Evolutionary conservation across 75 land plant species (phyloP).

Genomic region (Selaginella moellendorffii): DNA sequence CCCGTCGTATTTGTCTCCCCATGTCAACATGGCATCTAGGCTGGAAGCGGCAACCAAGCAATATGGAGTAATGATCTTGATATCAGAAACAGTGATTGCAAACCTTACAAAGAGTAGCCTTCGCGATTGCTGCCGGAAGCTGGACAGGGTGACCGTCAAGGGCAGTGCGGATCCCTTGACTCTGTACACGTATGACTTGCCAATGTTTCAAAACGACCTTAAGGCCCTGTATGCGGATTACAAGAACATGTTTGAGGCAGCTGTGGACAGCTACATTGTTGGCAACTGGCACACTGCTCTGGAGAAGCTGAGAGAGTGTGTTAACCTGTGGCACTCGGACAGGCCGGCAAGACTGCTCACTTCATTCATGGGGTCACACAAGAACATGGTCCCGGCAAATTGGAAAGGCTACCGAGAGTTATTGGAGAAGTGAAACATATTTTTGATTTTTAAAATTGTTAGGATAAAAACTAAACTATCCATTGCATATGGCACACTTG

Average conservation of each 20-base stretch:
- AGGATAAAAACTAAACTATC: too few species aligned
- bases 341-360: conserved; percentile 21
- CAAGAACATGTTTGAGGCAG: conserved; percentile 20
- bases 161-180: conserved; percentile 31
- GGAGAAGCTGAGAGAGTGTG: conserved; percentile 27
- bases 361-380: conserved; percentile 30
- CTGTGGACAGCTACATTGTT: conserved; percentile 30
- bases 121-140: conserved; percentile 24
- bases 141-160: conserved; percentile 33
- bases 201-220: conserved; percentile 27
- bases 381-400: conserved; percentile 21
- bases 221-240: conserved; percentile 21
- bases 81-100: conserved; percentile 32
- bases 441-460: too few species aligned
- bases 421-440: conserved; percentile 22
- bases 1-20: conserved; percentile 33
- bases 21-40: conserved; percentile 35
- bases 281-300: conserved; percentile 26
- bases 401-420: conserved; percentile 38
- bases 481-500: too few species aligned
- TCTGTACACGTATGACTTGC: conserved; percentile 31
- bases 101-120: conserved; percentile 28
- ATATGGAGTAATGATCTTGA: conserved; percentile 28
- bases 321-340: conserved; percentile 32
- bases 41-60: conserved; percentile 36